Conservation (phyloP, 2,329 filamentous ascomycete species). For the Tolypocladium album region DNA sequence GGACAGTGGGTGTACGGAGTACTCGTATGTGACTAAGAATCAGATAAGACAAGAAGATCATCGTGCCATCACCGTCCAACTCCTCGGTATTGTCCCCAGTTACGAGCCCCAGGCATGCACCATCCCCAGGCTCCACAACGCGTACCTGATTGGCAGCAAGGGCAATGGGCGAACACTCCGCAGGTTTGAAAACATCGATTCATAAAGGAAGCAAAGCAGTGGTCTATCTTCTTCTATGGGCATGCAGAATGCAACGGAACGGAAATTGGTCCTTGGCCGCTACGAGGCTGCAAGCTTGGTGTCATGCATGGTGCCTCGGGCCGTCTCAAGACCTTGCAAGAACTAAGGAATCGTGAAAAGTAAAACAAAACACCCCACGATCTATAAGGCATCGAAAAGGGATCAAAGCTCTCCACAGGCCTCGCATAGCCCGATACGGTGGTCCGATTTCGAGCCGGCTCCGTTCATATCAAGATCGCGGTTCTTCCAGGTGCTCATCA, state of each 20-base stretch:
- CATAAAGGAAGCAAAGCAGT: background rate
- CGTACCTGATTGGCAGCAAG: background rate
- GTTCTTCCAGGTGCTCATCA: background rate
- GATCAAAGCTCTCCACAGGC: background rate
- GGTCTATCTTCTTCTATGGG: background rate
- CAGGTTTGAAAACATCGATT: background rate
- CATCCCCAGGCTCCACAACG: background rate
- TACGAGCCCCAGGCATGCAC: too few relatives aligned
- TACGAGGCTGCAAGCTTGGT: background rate
- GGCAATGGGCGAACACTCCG: background rate
- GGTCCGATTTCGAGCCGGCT: background rate
- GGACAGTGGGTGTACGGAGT: too few relatives aligned
- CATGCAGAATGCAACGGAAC: background rate
- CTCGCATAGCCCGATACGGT: background rate
- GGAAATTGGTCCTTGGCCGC: background rate
- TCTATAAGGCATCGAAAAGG: conserved; percentile 15
- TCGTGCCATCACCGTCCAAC: background rate
- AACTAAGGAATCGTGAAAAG: background rate
- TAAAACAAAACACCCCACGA: conserved; percentile 5
- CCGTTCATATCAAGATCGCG: background rate
- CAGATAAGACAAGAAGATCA: background rate
- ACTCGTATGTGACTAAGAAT: background rate
- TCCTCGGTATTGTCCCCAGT: too few relatives aligned
- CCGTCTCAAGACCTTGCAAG: background rate
- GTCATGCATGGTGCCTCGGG: background rate